A percentile compares a stretch with the other conserved stretches of the same genome.
Evolutionary conservation across 1,139 yeast species (phyloP).

Genomic region (Maudiozyma humilis): DNA sequence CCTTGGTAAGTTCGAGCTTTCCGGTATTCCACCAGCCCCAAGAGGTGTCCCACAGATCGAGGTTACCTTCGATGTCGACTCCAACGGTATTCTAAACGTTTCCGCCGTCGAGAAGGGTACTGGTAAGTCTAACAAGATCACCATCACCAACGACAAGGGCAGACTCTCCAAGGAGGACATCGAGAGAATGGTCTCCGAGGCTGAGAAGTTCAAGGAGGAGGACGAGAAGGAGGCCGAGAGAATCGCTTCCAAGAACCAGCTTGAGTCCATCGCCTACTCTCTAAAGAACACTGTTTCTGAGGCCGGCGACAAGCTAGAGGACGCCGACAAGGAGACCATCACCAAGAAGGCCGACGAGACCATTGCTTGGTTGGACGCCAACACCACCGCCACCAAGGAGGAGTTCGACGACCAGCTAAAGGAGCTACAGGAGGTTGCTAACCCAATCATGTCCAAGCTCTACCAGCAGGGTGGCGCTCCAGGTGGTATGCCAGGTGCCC

Average conservation of each 20-base stretch:
- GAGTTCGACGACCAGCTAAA: conserved; percentile 84
- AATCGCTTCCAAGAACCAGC: conserved; percentile 77
- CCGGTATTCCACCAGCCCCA: conserved; percentile 93
- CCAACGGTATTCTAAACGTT: conserved; percentile 89
- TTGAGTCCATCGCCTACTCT: conserved; percentile 86
- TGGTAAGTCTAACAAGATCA: conserved; percentile 71
- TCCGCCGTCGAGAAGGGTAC: conserved; percentile 91
- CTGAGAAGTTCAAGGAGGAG: conserved; percentile 76
- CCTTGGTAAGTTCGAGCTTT: conserved; percentile 85
- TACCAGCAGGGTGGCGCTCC: conserved; percentile 71
- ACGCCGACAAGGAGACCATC: conserved; percentile 68
- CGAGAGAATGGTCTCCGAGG: conserved; percentile 91
- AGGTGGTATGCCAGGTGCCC: conserved; percentile 47
- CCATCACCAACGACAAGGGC: conserved; percentile 91
- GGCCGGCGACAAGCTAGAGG: conserved; percentile 75
- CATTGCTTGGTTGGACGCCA: conserved; percentile 79
- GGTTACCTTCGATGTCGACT: conserved; percentile 86
- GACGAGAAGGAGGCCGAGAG: conserved; percentile 78
- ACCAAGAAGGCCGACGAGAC: conserved; percentile 80
- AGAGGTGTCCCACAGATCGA: conserved; percentile 94
- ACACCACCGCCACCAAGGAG: conserved; percentile 81
- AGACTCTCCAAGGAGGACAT: conserved; percentile 91
- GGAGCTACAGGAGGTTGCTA: conserved; percentile 88
- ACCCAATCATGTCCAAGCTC: conserved; percentile 91
- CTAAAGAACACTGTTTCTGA: conserved; percentile 77